These are phyloP conservation scores for Digitaria exilis DNA, from an alignment of 202 grass and related monocot species.

Conservation along the genomic window DNA sequence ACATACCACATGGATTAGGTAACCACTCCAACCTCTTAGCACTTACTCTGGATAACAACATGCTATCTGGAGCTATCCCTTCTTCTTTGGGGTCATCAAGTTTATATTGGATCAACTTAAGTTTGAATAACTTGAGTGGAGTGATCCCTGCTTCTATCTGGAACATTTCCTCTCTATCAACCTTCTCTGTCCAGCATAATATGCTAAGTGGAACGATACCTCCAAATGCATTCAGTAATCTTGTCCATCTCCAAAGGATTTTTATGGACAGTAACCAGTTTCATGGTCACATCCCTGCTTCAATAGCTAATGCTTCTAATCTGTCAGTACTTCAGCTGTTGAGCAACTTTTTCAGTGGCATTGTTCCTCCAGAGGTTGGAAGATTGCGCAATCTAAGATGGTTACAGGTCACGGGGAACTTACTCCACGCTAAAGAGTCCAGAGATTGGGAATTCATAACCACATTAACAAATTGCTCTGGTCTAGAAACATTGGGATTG, in stretches of 20 bases:
- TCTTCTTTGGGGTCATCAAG: background rate
- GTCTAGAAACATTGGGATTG: background rate
- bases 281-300: slow-evolving; percentile 18
- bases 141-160: slow-evolving; percentile 28
- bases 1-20: background rate
- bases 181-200: background rate
- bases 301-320: slow-evolving; percentile 33
- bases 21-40: background rate
- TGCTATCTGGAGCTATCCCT: slow-evolving; percentile 24
- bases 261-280: background rate
- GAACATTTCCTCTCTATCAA: slow-evolving; percentile 18
- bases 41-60: background rate
- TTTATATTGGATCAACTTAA: background rate
- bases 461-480: slow-evolving; percentile 10
- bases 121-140: slow-evolving; percentile 26
- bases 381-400: background rate
- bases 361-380: slow-evolving; percentile 26
- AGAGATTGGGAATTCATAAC: slow-evolving; percentile 27
- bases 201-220: slow-evolving; percentile 19
- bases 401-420: background rate
- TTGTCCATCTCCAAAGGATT: background rate
- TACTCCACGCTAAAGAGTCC: background rate
- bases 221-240: background rate
- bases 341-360: slow-evolving; percentile 32
- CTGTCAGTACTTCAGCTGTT: background rate